Evolutionary conservation across 176 grass and related monocot genomes (phyloP).

Genomic region (Oryza punctata): DNA sequence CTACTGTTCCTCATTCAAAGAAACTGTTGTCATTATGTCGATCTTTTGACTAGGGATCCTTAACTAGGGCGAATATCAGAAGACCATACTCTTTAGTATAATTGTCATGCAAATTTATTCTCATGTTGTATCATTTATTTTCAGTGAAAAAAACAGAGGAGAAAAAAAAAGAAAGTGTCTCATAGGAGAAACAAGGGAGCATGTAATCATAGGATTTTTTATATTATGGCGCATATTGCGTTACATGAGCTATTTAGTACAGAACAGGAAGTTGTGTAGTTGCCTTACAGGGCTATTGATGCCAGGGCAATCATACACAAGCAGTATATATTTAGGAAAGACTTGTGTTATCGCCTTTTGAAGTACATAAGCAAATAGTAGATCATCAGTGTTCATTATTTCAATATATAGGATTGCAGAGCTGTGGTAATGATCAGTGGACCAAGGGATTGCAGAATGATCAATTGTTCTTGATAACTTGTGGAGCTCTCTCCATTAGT

Average conservation of each 20-base stretch:
- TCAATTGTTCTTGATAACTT: constrained; percentile 52
- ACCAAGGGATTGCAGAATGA: not conserved
- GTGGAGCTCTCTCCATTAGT: constrained; percentile 51
- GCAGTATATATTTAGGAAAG: not conserved
- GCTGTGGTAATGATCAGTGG: constrained; percentile 10
- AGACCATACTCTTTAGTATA: not conserved
- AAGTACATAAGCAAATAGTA: constrained; percentile 37
- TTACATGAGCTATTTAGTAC: constrained; percentile 33
- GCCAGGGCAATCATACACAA: constrained; percentile 32
- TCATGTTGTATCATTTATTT: constrained; percentile 27
- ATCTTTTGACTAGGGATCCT: not conserved
- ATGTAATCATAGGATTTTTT: constrained; percentile 10
- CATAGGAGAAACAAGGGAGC: not conserved
- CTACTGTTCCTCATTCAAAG: not conserved
- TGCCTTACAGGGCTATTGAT: constrained; percentile 34
- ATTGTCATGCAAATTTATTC: constrained; percentile 26
- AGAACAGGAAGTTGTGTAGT: constrained; percentile 32
- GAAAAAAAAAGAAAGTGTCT: not conserved
- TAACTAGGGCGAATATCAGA: not conserved
- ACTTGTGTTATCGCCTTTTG: constrained; percentile 26
- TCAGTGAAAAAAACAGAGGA: constrained; percentile 16
- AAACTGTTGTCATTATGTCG: not conserved
- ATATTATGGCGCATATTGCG: constrained; percentile 32
- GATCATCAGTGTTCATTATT: constrained; percentile 50
- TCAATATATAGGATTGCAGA: constrained; percentile 20